A percentile compares a stretch with the other conserved stretches of the same genome.
These are phyloP conservation scores for Nicotiana tabacum DNA, from an alignment of 257 asterid species.

Conservation along the genomic window DNA sequence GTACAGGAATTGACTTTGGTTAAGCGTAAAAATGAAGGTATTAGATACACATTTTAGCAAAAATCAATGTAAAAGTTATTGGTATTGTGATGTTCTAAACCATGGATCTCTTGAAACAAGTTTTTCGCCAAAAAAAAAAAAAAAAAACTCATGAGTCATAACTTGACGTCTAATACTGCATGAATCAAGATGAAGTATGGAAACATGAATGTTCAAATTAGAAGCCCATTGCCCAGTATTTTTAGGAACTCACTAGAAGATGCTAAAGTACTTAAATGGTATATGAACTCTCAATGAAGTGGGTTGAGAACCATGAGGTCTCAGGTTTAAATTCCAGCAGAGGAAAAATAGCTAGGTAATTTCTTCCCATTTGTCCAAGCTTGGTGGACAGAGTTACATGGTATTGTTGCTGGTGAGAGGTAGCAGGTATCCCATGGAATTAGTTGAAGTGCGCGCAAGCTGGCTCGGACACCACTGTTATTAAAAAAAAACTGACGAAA, in stretches of 20 bases:
- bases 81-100: not conserved
- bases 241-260: not conserved
- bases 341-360: no score
- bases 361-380: no score
- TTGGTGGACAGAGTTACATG: no score
- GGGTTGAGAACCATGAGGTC: no score
- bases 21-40: not conserved
- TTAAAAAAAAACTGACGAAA: not conserved
- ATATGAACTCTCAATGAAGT: not conserved
- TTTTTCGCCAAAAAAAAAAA: no score
- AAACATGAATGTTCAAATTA: not conserved
- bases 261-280: not conserved
- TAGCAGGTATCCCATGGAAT: no score
- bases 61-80: not conserved
- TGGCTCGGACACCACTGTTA: no score
- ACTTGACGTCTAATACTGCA: not conserved
- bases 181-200: not conserved
- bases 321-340: no score
- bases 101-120: not conserved
- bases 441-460: no score
- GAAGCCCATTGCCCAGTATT: not conserved
- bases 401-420: no score
- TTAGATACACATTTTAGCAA: not conserved
- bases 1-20: not conserved
- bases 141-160: not conserved